Conservation (phyloP, 2,329 filamentous ascomycete genomes). For the Aspergillus sp. region DNA sequence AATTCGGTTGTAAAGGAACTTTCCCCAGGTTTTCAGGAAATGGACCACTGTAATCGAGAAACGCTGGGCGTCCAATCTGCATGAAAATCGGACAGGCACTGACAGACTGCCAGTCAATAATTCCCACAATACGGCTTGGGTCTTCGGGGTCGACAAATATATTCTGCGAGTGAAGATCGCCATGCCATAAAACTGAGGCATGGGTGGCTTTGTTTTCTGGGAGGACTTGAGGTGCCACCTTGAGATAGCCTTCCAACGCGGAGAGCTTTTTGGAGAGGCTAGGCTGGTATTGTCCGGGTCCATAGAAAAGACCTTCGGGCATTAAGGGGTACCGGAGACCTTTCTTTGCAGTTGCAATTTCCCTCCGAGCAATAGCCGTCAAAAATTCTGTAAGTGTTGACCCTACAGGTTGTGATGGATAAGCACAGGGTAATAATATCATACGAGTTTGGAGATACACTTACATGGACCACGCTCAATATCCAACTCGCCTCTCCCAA, state of each 20-base stretch:
- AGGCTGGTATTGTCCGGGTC: slow-evolving; percentile 14
- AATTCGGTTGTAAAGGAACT: slow-evolving; percentile 11
- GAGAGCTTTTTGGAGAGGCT: slow-evolving; percentile 9
- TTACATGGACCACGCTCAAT: slow-evolving; percentile 20
- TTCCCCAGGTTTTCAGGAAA: slow-evolving; percentile 10
- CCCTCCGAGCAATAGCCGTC: slow-evolving; percentile 4
- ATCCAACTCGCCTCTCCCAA: slow-evolving; percentile 11
- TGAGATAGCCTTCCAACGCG: slow-evolving; percentile 10
- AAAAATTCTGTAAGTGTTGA: slow-evolving; percentile 7
- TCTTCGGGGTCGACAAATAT: slow-evolving; percentile 16
- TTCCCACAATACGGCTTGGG: slow-evolving; percentile 13
- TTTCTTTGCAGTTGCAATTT: slow-evolving; percentile 10
- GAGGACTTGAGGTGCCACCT: slow-evolving; percentile 9
- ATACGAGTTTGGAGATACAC: slow-evolving; percentile 1
- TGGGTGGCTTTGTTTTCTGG: slow-evolving; percentile 9
- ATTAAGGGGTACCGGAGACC: slow-evolving; percentile 10
- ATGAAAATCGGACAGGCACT: slow-evolving; percentile 15
- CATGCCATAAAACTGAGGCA: slow-evolving; percentile 12
- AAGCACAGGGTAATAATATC: slow-evolving; percentile 3
- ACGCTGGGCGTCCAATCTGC: slow-evolving; percentile 12
- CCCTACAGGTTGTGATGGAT: slow-evolving; percentile 4
- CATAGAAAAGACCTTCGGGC: slow-evolving; percentile 14
- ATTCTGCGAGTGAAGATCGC: slow-evolving; percentile 13
- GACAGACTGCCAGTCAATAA: slow-evolving; percentile 21
- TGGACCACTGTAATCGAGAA: slow-evolving; percentile 20